phyloP scores from a whole-genome alignment of 768 basidiomycete genomes.

The Sporobolomyces phaffii region DNA sequence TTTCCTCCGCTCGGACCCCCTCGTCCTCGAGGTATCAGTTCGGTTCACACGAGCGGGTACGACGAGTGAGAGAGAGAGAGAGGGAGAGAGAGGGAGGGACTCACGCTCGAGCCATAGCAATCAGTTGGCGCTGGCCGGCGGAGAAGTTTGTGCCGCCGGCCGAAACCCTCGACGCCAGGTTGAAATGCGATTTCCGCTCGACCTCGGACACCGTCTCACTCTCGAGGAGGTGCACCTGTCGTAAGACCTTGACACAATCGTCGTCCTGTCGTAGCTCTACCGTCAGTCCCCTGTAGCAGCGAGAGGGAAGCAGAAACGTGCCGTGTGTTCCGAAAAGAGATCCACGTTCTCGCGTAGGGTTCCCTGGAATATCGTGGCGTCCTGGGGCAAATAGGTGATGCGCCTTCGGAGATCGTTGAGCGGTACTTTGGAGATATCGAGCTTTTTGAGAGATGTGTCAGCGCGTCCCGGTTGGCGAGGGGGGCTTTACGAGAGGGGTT shows the following conservation, averaged over 20 bases:
- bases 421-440: slow-evolving; percentile 19
- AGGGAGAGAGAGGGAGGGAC: slow-evolving; percentile 25
- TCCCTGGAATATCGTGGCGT: slow-evolving; percentile 22
- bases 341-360: slow-evolving; percentile 25
- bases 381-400: slow-evolving; percentile 34
- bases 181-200: background rate
- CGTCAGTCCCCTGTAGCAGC: background rate
- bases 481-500: background rate
- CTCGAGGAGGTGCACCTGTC: slow-evolving; percentile 13
- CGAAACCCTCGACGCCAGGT: slow-evolving; percentile 43
- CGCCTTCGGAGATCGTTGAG: slow-evolving; percentile 8
- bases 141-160: slow-evolving; percentile 47
- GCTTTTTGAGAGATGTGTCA: background rate
- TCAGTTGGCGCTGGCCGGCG: slow-evolving; percentile 51
- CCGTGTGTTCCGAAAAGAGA: slow-evolving; percentile 25
- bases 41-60: background rate
- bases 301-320: background rate
- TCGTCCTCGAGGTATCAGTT: no score
- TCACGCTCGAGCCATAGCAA: slow-evolving; percentile 49
- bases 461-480: background rate
- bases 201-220: background rate
- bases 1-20: no score
- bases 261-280: background rate
- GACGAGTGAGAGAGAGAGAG: background rate
- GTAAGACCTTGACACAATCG: background rate